A percentile compares a stretch with the other conserved stretches of the same genome.
Evolutionary conservation across 163 green algal genomes (phyloP).

Genomic region (Coccomyxa subellipsoidea): DNA sequence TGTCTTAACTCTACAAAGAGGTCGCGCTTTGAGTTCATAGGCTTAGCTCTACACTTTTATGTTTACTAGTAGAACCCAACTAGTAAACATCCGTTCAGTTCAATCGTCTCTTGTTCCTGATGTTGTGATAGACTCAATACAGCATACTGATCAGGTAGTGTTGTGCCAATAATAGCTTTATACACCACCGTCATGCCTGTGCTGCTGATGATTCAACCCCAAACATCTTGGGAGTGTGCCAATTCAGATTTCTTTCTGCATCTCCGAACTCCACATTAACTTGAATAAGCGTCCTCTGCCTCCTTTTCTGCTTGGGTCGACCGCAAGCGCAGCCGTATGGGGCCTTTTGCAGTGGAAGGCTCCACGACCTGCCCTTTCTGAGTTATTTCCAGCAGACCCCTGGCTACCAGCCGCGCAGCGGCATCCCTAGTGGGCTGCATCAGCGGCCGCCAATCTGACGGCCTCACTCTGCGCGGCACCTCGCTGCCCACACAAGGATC

Average conservation of each 20-base stretch:
- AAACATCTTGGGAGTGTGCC: too few species aligned
- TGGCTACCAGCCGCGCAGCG: slow-evolving; percentile 17
- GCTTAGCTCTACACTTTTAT: too few species aligned
- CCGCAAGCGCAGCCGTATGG: slow-evolving; percentile 37
- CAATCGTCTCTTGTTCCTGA: too few species aligned
- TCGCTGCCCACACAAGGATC: neutral
- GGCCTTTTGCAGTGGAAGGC: slow-evolving; percentile 22
- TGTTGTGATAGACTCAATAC: too few species aligned
- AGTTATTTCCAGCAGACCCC: slow-evolving; percentile 27
- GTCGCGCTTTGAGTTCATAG: too few species aligned
- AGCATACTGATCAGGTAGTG: neutral
- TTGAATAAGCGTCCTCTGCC: too few species aligned
- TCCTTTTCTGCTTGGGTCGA: neutral
- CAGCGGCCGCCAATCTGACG: slow-evolving; percentile 19
- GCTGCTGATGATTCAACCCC: too few species aligned
- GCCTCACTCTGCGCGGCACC: slow-evolving; percentile 27
- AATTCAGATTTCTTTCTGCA: too few species aligned
- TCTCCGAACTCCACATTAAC: too few species aligned
- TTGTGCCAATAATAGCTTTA: neutral
- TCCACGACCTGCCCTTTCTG: slow-evolving; percentile 42
- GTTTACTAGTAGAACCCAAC: too few species aligned
- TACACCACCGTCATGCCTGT: neutral
- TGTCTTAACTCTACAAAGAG: too few species aligned
- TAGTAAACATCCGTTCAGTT: too few species aligned
- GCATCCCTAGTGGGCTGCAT: slow-evolving; percentile 34